Percentiles rank a stretch among this genome's conserved stretches.
Evolutionary conservation across 2,329 filamentous ascomycete genomes (phyloP).

Genomic region (Colletotrichum neosansevieriae): DNA sequence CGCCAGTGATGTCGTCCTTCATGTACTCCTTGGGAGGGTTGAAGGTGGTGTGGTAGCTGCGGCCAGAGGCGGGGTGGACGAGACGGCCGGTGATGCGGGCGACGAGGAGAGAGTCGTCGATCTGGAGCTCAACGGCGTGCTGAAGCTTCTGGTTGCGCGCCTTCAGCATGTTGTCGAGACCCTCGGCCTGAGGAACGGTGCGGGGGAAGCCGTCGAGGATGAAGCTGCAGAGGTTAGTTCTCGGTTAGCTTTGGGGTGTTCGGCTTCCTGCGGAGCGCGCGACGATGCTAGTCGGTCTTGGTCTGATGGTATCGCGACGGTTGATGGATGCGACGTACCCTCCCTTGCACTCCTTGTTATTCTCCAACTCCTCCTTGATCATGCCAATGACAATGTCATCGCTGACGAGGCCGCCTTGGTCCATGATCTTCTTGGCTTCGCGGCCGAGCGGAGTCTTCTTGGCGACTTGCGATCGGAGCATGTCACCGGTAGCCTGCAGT

Average conservation of each 20-base stretch:
- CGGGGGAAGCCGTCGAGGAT: slow-evolving; percentile 99
- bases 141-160: slow-evolving; percentile 85
- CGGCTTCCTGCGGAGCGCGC: slow-evolving; percentile 2
- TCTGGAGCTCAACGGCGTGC: slow-evolving; percentile 96
- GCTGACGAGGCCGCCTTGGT: slow-evolving; percentile 95
- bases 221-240: slow-evolving; percentile 72
- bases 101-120: slow-evolving; percentile 93
- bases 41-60: slow-evolving; percentile 98
- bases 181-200: slow-evolving; percentile 94
- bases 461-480: slow-evolving; percentile 97
- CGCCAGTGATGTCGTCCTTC: slow-evolving; percentile 97
- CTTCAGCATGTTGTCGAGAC: slow-evolving; percentile 91
- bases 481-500: slow-evolving; percentile 91
- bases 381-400: slow-evolving; percentile 99
- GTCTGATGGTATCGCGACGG: neutral
- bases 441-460: slow-evolving; percentile 95
- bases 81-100: slow-evolving; percentile 96
- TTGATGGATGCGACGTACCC: slow-evolving; percentile 71
- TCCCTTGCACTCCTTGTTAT: slow-evolving; percentile 95
- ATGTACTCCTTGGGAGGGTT: slow-evolving; percentile 95
- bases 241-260: slow-evolving; percentile 15
- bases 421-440: slow-evolving; percentile 99
- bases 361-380: slow-evolving; percentile 97
- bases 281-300: neutral
- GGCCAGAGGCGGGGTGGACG: slow-evolving; percentile 94